Percentiles rank a stretch among this genome's conserved stretches.
Evolutionary conservation across 495 filamentous ascomycete species (phyloP).

Genomic region (Poronia punctata): DNA sequence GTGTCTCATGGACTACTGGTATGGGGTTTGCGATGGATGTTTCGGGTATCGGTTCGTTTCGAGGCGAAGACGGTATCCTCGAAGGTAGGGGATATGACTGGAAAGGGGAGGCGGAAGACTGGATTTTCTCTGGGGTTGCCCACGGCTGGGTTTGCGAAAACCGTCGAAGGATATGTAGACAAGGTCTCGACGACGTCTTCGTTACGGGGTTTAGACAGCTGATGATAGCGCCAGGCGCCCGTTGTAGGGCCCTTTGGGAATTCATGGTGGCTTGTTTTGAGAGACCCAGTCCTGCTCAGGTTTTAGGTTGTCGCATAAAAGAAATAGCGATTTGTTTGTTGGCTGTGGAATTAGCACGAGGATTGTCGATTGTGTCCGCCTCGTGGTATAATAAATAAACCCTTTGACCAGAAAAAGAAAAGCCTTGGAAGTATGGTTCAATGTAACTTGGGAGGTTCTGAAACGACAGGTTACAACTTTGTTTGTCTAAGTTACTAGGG

Average conservation of each 20-base stretch:
- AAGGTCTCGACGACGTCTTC: slow-evolving; percentile 33
- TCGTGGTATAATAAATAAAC: too few relatives aligned
- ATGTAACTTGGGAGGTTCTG: too few relatives aligned
- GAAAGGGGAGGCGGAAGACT: slow-evolving; percentile 65
- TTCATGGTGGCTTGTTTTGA: slow-evolving; percentile 20
- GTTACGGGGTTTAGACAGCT: slow-evolving; percentile 37
- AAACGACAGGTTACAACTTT: too few relatives aligned
- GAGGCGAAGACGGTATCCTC: slow-evolving; percentile 53
- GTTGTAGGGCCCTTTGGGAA: slow-evolving; percentile 29
- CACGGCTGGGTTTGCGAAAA: slow-evolving; percentile 57
- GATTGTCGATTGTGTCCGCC: too few relatives aligned
- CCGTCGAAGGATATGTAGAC: slow-evolving; percentile 49
- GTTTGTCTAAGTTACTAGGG: not conserved
- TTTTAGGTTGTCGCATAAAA: not conserved
- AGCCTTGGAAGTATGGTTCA: too few relatives aligned
- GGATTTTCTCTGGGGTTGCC: slow-evolving; percentile 57
- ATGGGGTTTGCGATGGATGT: slow-evolving; percentile 58
- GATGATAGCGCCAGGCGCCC: slow-evolving; percentile 47
- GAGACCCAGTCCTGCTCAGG: not conserved
- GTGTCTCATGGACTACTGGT: slow-evolving; percentile 47
- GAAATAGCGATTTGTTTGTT: too few relatives aligned
- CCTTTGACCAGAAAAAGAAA: too few relatives aligned
- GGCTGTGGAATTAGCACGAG: too few relatives aligned
- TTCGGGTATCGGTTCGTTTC: slow-evolving; percentile 58
- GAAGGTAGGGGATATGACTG: slow-evolving; percentile 64